phyloP scores from a whole-genome alignment of 2,329 filamentous ascomycete species.

The Nannizziopsis arthrosporioides region DNA sequence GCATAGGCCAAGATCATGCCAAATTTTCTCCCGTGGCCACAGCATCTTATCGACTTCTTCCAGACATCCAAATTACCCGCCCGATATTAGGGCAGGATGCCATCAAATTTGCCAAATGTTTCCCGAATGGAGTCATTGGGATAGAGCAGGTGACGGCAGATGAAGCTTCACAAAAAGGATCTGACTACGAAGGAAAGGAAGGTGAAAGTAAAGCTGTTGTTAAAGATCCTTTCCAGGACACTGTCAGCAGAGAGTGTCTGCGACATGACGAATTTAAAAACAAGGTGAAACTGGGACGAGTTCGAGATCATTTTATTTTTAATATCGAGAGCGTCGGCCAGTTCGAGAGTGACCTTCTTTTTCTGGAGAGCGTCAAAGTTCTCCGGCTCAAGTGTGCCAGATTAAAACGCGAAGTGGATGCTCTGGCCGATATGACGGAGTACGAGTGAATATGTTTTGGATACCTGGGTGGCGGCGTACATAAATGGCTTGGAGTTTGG shows the following conservation, averaged over 20 bases:
- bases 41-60: conserved; percentile 81
- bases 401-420: conserved; percentile 35
- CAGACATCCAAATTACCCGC: conserved; percentile 67
- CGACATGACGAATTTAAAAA: conserved; percentile 86
- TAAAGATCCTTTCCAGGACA: conserved; percentile 78
- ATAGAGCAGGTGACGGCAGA: conserved; percentile 58
- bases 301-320: conserved; percentile 96
- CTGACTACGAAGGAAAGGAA: conserved; percentile 59
- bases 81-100: conserved; percentile 83
- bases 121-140: conserved; percentile 75
- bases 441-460: not conserved
- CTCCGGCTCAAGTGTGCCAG: conserved; percentile 67
- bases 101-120: conserved; percentile 79
- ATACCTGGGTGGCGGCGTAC: not conserved
- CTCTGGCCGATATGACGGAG: conserved; percentile 29
- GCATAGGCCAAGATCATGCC: conserved; percentile 83
- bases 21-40: conserved; percentile 97
- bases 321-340: conserved; percentile 89
- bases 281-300: conserved; percentile 84
- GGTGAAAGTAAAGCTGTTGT: conserved; percentile 85
- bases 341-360: conserved; percentile 85
- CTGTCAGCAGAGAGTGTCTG: conserved; percentile 83
- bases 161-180: conserved; percentile 50
- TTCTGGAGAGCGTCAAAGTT: conserved; percentile 75
- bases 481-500: not conserved